Evolutionary conservation across 2,329 filamentous ascomycete genomes (phyloP).

Genomic region (Teratosphaeria zuluensis): DNA sequence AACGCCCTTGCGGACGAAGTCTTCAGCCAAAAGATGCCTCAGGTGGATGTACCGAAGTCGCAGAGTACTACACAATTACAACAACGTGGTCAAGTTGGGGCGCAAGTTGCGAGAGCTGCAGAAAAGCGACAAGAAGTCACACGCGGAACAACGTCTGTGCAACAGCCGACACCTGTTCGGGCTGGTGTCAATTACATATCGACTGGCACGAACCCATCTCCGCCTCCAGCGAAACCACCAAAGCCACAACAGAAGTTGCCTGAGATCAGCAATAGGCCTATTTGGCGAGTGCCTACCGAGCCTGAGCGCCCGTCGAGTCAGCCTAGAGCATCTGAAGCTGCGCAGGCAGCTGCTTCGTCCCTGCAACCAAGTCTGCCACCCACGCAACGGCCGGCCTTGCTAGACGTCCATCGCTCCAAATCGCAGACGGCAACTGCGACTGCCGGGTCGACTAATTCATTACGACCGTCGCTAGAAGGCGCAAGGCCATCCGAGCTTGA

Average conservation of each 20-base stretch:
- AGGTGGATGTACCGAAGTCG: conserved; percentile 5
- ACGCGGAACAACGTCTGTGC: conserved; percentile 22
- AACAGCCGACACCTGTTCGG: conserved; percentile 38
- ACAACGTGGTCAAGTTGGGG: conserved; percentile 3
- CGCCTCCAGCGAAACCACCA: conserved; percentile 28
- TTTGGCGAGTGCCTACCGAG: conserved; percentile 45
- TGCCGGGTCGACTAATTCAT: conserved; percentile 45
- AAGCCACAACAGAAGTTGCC: conserved; percentile 25
- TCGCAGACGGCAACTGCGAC: conserved; percentile 36
- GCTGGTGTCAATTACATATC: conserved; percentile 46
- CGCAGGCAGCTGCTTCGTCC: conserved; percentile 27
- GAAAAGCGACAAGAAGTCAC: conserved; percentile 3
- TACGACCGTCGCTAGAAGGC: conserved; percentile 62
- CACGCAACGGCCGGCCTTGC: conserved; percentile 30
- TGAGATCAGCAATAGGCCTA: conserved; percentile 35
- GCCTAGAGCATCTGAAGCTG: conserved; percentile 33
- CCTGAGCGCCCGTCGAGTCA: conserved; percentile 41
- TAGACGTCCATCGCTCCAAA: conserved; percentile 39
- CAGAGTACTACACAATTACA: conserved; percentile 4
- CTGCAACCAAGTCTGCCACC: conserved; percentile 26
- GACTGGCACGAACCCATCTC: conserved; percentile 41
- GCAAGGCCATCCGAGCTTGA: conserved; percentile 57
- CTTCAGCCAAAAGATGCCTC: conserved; percentile 43
- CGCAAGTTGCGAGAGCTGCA: conserved; percentile 6
- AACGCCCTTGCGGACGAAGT: conserved; percentile 76